Base-by-base conservation (phyloP, 208 protist species). In the Acanthamoeba castellanii region DNA sequence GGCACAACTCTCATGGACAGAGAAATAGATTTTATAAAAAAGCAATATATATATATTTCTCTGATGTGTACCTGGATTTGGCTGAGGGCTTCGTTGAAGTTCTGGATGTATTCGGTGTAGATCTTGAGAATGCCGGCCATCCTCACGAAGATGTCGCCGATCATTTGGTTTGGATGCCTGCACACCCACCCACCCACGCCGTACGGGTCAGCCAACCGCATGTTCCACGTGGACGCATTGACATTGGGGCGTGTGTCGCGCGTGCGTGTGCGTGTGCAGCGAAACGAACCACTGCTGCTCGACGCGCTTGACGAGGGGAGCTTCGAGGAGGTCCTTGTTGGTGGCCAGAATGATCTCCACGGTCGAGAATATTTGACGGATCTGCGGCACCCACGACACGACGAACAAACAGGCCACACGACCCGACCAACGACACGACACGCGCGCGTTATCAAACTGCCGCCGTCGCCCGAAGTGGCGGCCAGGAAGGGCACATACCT, bases 61-160 rank as follows among this genome's bases (percentile, higher is more conserved):
- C n/a, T 7, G 32, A 76, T 7, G 32, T 7, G 22, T 7, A 85
- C 76, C 76, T 85, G 42, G 25, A 85, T 57, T 25, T 57, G 76
- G 76, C 7, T 47, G 34, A 85, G 32, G 42, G 76, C 76, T 16
- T 85, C 76, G 30, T 55, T 55, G 45, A 85, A 85, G 76, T 85
- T 45, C 20, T 57, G 32, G 42, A 55, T 27, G n/a, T 85, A 85
- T 25, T 85, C 76, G 42, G 42, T 85, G 76, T 85, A 85, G n/a
- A 85, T 55, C 42, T 85, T 85, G 34, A 85, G 76, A 16, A 85
- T 57, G 45, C 76, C 76, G 14, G 76, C 76, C 45, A 45, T 45
- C 11, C n/a, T 13, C 42, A 85, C 45, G 76, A 85, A 85, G 76
- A 85, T 85, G 45, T 85, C 76, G 8, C 76, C 76, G 32, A 85